These are phyloP conservation scores for Camelina sativa DNA, from an alignment of 345 rosid genomes.

Conservation along the genomic window DNA sequence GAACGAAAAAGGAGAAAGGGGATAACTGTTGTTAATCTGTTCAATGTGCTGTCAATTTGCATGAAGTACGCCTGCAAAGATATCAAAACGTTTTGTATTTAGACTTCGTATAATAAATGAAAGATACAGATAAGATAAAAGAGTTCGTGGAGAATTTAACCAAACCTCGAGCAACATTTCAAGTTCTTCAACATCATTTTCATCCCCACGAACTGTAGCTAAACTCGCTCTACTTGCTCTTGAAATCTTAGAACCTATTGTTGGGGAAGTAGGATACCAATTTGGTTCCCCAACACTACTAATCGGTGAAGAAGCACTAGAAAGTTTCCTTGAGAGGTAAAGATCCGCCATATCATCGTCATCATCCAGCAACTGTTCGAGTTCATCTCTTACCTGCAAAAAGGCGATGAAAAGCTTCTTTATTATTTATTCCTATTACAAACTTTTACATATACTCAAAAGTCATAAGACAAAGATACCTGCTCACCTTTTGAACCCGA, in stretches of 20 bases:
- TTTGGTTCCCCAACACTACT: constrained; percentile 76
- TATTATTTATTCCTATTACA: neutral
- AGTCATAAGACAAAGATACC: neutral
- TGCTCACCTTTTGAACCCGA: constrained; percentile 86
- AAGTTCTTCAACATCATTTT: constrained; percentile 97
- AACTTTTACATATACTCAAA: neutral
- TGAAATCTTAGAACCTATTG: constrained; percentile 89
- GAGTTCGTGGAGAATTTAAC: neutral
- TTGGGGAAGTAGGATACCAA: constrained; percentile 86
- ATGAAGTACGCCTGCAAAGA: constrained; percentile 85
- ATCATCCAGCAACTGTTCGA: constrained; percentile 92
- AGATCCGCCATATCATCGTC: constrained; percentile 99
- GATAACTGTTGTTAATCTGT: constrained; percentile 79
- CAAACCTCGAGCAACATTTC: constrained; percentile 98
- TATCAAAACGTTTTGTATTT: neutral
- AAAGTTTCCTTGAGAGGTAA: constrained; percentile 87
- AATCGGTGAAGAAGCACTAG: constrained; percentile 64
- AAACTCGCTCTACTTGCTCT: constrained; percentile 90
- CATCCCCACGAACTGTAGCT: constrained; percentile 82
- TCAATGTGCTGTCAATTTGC: constrained; percentile 92
- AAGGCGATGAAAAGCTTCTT: constrained; percentile 8
- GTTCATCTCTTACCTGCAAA: constrained; percentile 92
- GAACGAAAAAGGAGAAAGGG: neutral
- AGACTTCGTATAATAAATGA: no score
- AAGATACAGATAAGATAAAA: neutral